phyloP scores from a whole-genome alignment of 345 rosid genomes.

The Boechera divaricarpa region DNA sequence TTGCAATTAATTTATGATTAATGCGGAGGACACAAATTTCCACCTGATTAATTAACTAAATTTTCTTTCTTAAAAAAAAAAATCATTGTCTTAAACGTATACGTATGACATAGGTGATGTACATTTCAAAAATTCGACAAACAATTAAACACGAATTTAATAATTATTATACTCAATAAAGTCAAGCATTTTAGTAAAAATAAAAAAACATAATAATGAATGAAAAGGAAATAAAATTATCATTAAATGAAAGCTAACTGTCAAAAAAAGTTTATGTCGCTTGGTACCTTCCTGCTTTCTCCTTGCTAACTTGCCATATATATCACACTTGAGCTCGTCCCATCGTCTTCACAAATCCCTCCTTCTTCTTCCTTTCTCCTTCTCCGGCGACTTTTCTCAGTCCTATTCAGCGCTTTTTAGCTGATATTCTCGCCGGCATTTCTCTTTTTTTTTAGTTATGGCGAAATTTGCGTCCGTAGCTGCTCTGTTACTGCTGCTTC shows the following conservation, averaged over 20 bases:
- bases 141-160: constrained; percentile 6
- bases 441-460: constrained; percentile 19
- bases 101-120: constrained; percentile 9
- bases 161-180: neutral
- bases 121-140: constrained; percentile 27
- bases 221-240: constrained; percentile 4
- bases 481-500: constrained; percentile 60
- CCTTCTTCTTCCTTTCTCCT: constrained; percentile 24
- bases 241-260: constrained; percentile 48
- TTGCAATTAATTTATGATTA: constrained; percentile 18
- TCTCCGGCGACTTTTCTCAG: constrained; percentile 22
- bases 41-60: constrained; percentile 17
- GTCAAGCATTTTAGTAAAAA: neutral
- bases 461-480: constrained; percentile 45
- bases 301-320: constrained; percentile 56
- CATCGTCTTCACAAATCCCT: constrained; percentile 39
- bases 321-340: constrained; percentile 42
- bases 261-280: constrained; percentile 45
- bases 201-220: neutral
- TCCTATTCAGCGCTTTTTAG: constrained; percentile 49
- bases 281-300: constrained; percentile 64
- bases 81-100: constrained; percentile 36
- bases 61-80: neutral
- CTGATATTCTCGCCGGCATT: constrained; percentile 54
- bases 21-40: constrained; percentile 25